Base-by-base conservation (phyloP, 192 early-diverging fungal species). In the Podila minutissima region DNA sequence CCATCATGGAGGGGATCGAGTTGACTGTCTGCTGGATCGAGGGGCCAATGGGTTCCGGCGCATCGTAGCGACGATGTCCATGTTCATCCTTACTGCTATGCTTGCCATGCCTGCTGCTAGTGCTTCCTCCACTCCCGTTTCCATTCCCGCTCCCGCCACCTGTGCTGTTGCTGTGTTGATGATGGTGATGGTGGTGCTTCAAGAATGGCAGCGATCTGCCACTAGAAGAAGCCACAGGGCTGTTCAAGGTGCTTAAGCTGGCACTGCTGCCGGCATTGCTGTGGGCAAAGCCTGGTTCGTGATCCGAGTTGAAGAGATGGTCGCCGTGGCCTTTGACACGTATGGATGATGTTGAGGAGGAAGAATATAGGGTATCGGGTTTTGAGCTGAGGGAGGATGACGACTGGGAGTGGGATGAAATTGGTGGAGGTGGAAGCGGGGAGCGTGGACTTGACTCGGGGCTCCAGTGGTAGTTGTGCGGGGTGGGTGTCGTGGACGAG, bases 1-100 rank as follows among this genome's bases (percentile, higher is more conserved):
- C 33, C 35, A 65, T 32, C 64, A 65, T 65, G 0, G 71, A 69
- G 9, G 70, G 77, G 62, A 72, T 81, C 51, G 70, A 51, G 24
- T 31, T 53, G 28, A 69, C 51, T 10, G 74, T 31, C 41, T 77
- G 64, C 17, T 77, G 74, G 49, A 75, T 68, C 50, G 74, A 75
- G 17, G 74, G 74, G 8, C 59, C 46, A 24, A 41, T 29, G 11
- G 15, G 55, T 8, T n/a, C 61, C 35, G 50, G 49, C 22, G 32
- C 59, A 50, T 55, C n/a, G 53, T 26, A 22, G 17, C 53, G n/a
- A 55, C 53, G 51, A 9, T 53, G 53, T 26, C 53, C 53, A 55
- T 55, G 53, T 55, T 55, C 53, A 22, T 55, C 53, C 53, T 55
- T 55, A 26, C 53, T 55, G 22, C 53, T 55, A 17, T 55, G 53